Conservation (phyloP, 176 grass and related monocot genomes). For the Dactylis glomerata region DNA sequence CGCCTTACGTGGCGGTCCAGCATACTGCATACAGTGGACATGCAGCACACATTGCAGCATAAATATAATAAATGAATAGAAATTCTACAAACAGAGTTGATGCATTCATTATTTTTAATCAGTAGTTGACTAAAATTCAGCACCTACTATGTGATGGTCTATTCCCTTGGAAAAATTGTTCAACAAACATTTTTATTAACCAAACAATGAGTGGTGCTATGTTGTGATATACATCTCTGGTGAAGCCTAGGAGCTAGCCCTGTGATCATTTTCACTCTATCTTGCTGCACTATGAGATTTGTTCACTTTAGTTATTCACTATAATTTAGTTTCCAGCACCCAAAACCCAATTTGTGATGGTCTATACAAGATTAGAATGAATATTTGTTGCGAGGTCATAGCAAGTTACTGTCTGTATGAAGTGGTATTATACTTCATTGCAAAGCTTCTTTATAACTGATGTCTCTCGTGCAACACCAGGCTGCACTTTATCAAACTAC, state of each 20-base stretch:
- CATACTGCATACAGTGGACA: background rate
- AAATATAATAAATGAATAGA: background rate
- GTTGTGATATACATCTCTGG: background rate
- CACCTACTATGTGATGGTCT: background rate
- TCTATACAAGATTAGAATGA: background rate
- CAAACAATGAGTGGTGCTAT: background rate
- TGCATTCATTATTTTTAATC: background rate
- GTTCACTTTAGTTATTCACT: background rate
- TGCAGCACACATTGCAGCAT: background rate
- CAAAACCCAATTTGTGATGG: slow-evolving; percentile 3
- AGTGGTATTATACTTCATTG: slow-evolving; percentile 6
- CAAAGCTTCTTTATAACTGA: slow-evolving; percentile 8
- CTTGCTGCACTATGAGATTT: background rate
- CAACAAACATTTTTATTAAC: background rate
- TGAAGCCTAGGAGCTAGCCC: background rate
- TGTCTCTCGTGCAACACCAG: slow-evolving; percentile 35
- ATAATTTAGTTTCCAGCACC: background rate
- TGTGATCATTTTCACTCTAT: background rate
- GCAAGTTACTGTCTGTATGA: background rate
- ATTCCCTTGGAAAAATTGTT: background rate
- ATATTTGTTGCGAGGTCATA: background rate
- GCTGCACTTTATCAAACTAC: slow-evolving; percentile 92
- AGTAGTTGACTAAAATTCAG: background rate
- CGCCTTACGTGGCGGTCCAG: background rate
- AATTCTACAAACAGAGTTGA: background rate